Percentiles rank a stretch among this genome's conserved stretches.
phyloP scores from a whole-genome alignment of 2,329 filamentous ascomycete genomes.

The Ascochyta pisi region DNA sequence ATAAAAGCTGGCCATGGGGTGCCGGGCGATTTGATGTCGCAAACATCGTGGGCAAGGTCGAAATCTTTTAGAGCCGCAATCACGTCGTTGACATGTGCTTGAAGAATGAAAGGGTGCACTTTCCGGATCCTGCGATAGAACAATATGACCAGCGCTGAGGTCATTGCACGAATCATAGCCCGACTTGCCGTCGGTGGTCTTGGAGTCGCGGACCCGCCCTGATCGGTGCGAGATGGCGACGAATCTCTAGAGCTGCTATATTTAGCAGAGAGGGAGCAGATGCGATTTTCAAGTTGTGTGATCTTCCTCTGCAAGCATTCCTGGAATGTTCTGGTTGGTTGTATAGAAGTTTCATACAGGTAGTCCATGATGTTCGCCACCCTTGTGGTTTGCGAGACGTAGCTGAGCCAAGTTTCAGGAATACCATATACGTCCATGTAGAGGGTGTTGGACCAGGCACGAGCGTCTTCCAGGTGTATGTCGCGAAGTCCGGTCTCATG shows the following conservation, averaged over 20 bases:
- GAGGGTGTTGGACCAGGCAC: constrained; percentile 41
- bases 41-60: constrained; percentile 13
- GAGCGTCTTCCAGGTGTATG: constrained; percentile 43
- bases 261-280: constrained; percentile 23
- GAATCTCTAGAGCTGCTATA: constrained; percentile 2
- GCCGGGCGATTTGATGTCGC: constrained; percentile 17
- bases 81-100: constrained; percentile 43
- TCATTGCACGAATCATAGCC: constrained; percentile 50
- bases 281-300: constrained; percentile 21
- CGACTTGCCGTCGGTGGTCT: constrained; percentile 9
- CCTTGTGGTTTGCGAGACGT: constrained; percentile 54
- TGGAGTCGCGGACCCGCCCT: not conserved
- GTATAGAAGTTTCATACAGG: constrained; percentile 13
- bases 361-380: constrained; percentile 48
- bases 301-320: constrained; percentile 23
- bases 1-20: constrained; percentile 29
- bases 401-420: constrained; percentile 53
- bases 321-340: constrained; percentile 19
- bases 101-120: constrained; percentile 49
- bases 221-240: not conserved
- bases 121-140: constrained; percentile 53
- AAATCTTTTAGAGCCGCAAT: constrained; percentile 21
- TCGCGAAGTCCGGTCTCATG: constrained; percentile 42
- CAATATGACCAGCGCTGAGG: constrained; percentile 51
- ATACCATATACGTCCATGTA: constrained; percentile 53